Conservation (phyloP, 164 flowering plant genomes). For the Cinnamomum chago region DNA sequence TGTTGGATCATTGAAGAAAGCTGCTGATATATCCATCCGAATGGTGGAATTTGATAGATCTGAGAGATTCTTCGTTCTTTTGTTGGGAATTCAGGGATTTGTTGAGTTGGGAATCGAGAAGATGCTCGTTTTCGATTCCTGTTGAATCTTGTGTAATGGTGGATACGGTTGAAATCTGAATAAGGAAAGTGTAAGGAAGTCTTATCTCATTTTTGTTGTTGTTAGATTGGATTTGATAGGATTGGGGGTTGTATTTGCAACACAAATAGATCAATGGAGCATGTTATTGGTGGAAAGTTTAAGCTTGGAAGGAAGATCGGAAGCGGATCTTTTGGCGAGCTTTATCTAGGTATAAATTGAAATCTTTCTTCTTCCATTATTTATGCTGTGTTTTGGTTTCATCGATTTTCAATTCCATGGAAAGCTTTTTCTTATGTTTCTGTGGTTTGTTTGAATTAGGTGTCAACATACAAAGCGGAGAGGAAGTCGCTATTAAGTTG, state of each 20-base stretch:
- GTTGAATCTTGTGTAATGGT: background rate
- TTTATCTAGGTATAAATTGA: slow-evolving; percentile 46
- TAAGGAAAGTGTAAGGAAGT: background rate
- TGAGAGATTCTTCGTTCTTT: background rate
- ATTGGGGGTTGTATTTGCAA: slow-evolving; percentile 3
- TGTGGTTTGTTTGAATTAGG: slow-evolving; percentile 33
- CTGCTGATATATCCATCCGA: background rate
- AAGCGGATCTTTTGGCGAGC: slow-evolving; percentile 76
- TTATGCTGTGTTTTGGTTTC: background rate
- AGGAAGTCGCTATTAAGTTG: slow-evolving; percentile 70
- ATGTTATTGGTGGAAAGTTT: slow-evolving; percentile 62
- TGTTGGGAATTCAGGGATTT: background rate
- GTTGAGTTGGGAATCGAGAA: background rate
- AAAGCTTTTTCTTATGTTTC: background rate
- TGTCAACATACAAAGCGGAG: slow-evolving; percentile 64
- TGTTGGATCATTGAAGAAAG: background rate
- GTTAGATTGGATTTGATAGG: background rate
- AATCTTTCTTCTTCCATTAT: background rate
- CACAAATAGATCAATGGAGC: slow-evolving; percentile 38
- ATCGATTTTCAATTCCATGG: background rate
- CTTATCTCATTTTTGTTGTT: background rate
- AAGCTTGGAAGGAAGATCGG: slow-evolving; percentile 73
- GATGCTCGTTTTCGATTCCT: no score
- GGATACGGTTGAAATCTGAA: slow-evolving; percentile 9
- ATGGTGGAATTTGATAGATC: background rate